Base-by-base conservation (phyloP, 768 basidiomycete species). In the Scleroderma bovista region DNA sequence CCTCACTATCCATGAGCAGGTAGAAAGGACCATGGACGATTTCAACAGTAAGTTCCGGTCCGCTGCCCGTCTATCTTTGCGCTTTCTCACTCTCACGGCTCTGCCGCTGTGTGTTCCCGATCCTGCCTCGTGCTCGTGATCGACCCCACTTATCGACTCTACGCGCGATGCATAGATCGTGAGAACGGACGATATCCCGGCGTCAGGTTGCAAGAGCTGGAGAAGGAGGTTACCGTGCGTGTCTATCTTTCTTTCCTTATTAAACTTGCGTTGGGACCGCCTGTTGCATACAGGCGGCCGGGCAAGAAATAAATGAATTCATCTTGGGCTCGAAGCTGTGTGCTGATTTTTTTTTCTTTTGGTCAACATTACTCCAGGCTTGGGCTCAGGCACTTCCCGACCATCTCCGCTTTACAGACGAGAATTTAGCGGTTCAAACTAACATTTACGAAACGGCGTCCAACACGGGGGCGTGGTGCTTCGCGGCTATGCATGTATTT, bases 401-500 rank as follows among this genome's bases (percentile, higher is more conserved):
- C 37, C 77, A 83, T 58, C 77, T 92, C 40, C 78, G 75, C 8
- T 90, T 86, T 60, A 83, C 77, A 20, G 80, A 85, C 41, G 78
- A 85, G 57, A 88, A 76, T 61, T 65, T 89, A 17, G 72, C 74
- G 54, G 78, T 82, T 17, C 86, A 91, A 57, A 70, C 81, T 54
- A 77, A 80, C 16, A 86, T 88, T 79, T 85, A 89, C 56, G 87
- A 88, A 60, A 89, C 88, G 19, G 80, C 78, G 57, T 84, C 84
- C 15, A 88, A 87, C 57, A 77, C 77, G 24, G 85, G 88, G 41
- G 85, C 86, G 10, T 91, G 88, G 89, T 86, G 83, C 57, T 92
- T 79, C 68, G 86, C 79, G 55, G 74, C 75, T 61, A 84, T 88
- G 73, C 88, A 92, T 63, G 72, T 80, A 40, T 71, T 84, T 53